Evolutionary conservation across 345 rosid species (phyloP).

Genomic region (Salix koriyanagi): DNA sequence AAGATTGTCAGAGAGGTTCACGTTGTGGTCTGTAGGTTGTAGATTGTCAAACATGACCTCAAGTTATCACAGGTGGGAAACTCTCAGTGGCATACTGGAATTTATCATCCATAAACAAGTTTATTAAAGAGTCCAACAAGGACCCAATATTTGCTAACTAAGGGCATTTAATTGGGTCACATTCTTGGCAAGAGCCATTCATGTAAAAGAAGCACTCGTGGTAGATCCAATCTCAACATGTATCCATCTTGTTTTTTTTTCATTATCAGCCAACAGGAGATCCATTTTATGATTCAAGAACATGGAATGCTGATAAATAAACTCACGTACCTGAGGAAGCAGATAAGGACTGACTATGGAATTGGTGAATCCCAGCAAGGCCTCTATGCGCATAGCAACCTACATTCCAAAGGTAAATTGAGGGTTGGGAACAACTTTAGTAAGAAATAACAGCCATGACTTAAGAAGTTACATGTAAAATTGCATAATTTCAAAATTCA

Average conservation of each 20-base stretch:
- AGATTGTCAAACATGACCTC: not conserved
- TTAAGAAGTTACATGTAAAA: not conserved
- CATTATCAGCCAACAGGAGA: not conserved
- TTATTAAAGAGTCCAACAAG: not conserved
- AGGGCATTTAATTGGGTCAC: not conserved
- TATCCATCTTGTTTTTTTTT: not conserved
- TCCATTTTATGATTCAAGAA: not conserved
- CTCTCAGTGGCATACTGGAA: not conserved
- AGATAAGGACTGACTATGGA: slow-evolving; percentile 53
- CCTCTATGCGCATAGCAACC: slow-evolving; percentile 65
- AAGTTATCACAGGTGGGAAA: not conserved
- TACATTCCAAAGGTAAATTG: slow-evolving; percentile 18
- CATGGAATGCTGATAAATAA: not conserved
- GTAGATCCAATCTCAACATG: not conserved
- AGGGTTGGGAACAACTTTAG: not conserved
- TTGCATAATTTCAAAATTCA: not conserved
- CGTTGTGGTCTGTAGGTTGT: not conserved
- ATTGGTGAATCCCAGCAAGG: slow-evolving; percentile 46
- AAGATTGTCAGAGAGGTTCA: not conserved
- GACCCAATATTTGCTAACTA: not conserved
- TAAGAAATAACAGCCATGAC: not conserved
- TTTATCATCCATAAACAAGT: not conserved
- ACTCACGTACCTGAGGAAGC: slow-evolving; percentile 48
- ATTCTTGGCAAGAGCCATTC: not conserved
- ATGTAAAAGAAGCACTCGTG: not conserved